Evolutionary conservation across 352 stramenopile species (phyloP), one percentile per base, ranked within the genome.

Genomic region (Globisporangium alternatum): DNA sequence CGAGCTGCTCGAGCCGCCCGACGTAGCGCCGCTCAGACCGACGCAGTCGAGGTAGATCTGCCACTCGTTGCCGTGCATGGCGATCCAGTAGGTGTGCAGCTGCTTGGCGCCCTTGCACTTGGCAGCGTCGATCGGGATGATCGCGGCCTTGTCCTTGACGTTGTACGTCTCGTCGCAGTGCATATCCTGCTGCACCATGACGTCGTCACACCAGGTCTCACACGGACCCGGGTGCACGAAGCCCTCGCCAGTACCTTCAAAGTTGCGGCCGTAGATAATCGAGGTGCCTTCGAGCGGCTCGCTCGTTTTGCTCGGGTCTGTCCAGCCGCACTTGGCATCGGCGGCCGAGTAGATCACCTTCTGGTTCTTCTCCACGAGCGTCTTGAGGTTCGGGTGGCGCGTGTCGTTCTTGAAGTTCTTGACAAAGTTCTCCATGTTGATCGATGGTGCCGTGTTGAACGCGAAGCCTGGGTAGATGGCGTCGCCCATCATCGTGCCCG

Each of bases 1-100:
- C 10, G 39, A 45, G 35, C 35, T 51, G 55, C 55, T 61, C n/a
- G 55, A 49, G 35, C 35, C 41, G 55, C 58, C 58, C 33, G 44
- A 56, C 45, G 58, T 55, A 10, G 59, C 30, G 3, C 61, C 53
- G 41, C 25, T 60, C 19, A 66, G 51, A 15, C 43, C 53, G n/a
- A 66, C 61, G 31, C 72, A 80, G 61, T 83, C 74, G 28, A 77
- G 71, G 67, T 87, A 88, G 57, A 89, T 69, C 69, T 89, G 78
- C 78, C 76, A 89, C 44, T 69, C 62, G 2, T 72, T 21, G n/a
- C 70, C 65, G 47, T 86, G 75, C 67, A 83, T 77, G 8, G 68
- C 70, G 39, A 88, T 64, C 80, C 80, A 89, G 68, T 81, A 84
- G 48, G 83, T 76, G 4, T 72, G 83, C 13, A 88, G 65, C 0